Conservation (phyloP, 371 early-diverging fungal genomes). For the Apophysomyces variabilis region DNA sequence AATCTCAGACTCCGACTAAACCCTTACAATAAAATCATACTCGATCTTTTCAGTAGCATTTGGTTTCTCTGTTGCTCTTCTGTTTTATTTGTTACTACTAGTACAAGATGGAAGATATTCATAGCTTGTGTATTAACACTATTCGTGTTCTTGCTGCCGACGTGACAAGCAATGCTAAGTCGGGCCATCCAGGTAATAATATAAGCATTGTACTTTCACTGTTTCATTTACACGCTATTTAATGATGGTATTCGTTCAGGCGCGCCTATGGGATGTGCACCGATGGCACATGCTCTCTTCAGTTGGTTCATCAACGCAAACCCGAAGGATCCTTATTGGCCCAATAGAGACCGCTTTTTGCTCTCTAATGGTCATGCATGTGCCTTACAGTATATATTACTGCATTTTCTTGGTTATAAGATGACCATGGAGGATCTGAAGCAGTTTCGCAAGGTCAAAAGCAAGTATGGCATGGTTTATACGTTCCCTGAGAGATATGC, state of each 20-base stretch:
- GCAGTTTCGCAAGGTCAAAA: constrained; percentile 90
- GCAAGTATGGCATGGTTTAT: constrained; percentile 59
- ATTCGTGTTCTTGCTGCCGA: constrained; percentile 94
- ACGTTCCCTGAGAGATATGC: constrained; percentile 16
- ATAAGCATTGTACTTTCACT: neutral
- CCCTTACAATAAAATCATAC: constrained; percentile 1
- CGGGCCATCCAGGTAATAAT: constrained; percentile 93
- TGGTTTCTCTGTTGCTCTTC: neutral
- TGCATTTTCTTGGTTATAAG: constrained; percentile 91
- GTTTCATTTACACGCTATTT: neutral
- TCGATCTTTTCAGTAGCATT: neutral
- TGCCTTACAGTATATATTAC: constrained; percentile 91
- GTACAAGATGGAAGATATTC: constrained; percentile 40
- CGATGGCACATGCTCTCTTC: constrained; percentile 92
- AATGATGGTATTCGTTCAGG: constrained; percentile 37
- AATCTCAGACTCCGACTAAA: neutral
- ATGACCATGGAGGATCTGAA: constrained; percentile 93
- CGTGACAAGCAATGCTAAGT: constrained; percentile 89
- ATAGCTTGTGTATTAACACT: constrained; percentile 81
- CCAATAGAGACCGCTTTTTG: constrained; percentile 97
- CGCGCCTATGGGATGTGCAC: constrained; percentile 97
- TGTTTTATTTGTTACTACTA: neutral
- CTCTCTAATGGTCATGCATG: constrained; percentile 99
- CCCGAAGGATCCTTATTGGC: constrained; percentile 88
- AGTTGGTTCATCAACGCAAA: constrained; percentile 78